phyloP scores from a whole-genome alignment of 2,329 filamentous ascomycete genomes.

The Aspergillus chevalieri region DNA sequence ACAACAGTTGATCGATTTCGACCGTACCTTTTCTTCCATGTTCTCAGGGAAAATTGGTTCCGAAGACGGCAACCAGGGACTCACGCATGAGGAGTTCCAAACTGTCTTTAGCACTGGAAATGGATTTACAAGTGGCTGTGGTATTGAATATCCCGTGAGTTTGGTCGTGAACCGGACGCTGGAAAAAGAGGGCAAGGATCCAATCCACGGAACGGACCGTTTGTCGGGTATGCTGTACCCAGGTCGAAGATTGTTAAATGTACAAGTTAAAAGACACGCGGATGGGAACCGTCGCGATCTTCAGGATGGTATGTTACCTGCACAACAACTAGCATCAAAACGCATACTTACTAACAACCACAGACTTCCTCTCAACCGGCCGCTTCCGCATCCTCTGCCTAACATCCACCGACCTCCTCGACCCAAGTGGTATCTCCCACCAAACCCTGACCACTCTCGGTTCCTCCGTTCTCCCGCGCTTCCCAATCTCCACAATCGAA shows the following conservation, averaged over 20 bases:
- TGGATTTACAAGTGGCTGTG: conserved; percentile 35
- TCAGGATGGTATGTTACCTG: conserved; percentile 26
- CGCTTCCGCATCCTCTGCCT: conserved; percentile 33
- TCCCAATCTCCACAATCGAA: conserved; percentile 24
- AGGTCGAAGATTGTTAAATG: conserved; percentile 30
- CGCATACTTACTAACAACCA: background rate
- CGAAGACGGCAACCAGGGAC: conserved; percentile 14
- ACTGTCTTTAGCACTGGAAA: conserved; percentile 33
- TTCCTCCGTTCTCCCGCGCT: conserved; percentile 15
- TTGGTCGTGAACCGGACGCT: conserved; percentile 19
- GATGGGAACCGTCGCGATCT: conserved; percentile 31
- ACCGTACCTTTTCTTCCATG: conserved; percentile 34
- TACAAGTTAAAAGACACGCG: conserved; percentile 29
- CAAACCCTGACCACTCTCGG: conserved; percentile 18
- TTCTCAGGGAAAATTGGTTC: conserved; percentile 34
- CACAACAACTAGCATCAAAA: too few species aligned
- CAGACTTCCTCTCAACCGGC: conserved; percentile 32
- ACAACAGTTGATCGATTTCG: conserved; percentile 35
- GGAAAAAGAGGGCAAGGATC: conserved; percentile 11
- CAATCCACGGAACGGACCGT: conserved; percentile 28
- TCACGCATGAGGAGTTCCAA: conserved; percentile 31
- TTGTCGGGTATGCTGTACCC: conserved; percentile 29
- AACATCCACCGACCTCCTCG: conserved; percentile 29
- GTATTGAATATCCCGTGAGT: conserved; percentile 32
- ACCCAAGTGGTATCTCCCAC: conserved; percentile 21